Base-by-base conservation (phyloP, 108 stramenopile genomes). In the Mediolabrus comicus region DNA sequence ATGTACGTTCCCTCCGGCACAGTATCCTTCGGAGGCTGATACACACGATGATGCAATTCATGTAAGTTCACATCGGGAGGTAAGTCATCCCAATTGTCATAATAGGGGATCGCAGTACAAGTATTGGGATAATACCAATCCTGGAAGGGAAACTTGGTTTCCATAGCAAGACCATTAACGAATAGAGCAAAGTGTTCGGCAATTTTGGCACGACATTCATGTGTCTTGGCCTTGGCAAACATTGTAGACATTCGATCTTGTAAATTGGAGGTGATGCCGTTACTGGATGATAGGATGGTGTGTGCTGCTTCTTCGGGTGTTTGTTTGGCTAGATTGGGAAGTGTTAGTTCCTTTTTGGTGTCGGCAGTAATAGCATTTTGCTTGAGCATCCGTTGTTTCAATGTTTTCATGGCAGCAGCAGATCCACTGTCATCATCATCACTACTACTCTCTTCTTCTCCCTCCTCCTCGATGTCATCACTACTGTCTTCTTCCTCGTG, bases 131-230 rank as follows among this genome's bases (percentile, higher is more conserved):
- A 88, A 38, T 67, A 77, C 28, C 72, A 72, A 51, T 88, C 82
- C 11, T 70, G 68, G 64, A 91, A 92, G 16, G 90, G 89, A 36
- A 90, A 69, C 33, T 83, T 82, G 9, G 82, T 63, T 67, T 95
- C 91, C 12, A 49, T 66, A n/a, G 76, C 94, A 53, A 95, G 76
- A 16, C 90, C 94, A 43, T 88, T 87, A 52, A 88, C 33, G 59
- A 85, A 92, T 24, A 90, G 78, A 10, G 86, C 84, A 43, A 83
- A 82, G 53, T 92, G 90, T 53, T 87, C 75, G 13, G 85, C 90
- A 52, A 95, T 92, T 72, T 85, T 77, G 9, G 76, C 75, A 4
- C 94, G 79, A 68, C 94, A 95, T 66, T 89, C 84, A 14, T 84
- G 75, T n/a, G 92, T 80, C 26, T 67, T 86, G 34, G 94, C 76